Base-by-base conservation (phyloP, 306 rosid species). In the Cucurbita pepo region DNA sequence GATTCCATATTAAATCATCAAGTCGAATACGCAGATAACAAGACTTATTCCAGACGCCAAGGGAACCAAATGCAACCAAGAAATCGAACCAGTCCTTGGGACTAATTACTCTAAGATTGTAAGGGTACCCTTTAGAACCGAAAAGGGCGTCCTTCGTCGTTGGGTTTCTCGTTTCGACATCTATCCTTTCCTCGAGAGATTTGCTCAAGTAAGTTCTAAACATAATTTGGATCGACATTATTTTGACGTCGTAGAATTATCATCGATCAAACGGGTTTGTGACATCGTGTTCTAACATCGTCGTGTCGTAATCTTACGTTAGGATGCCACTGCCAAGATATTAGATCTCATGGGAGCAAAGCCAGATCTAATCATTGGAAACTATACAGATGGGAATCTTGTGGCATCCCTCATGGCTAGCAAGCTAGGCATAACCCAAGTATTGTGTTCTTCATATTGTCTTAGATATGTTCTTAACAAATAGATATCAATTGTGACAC, bases 81-180 rank as follows among this genome's bases (percentile, higher is more conserved):
- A 88, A 82, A 40, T 85, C 57, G 98, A 93, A 82, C 79, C 84
- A 36, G 81, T 93, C 72, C 72, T 62, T 56, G 98, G 89, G 43
- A 87, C 98, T 56, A 93, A 82, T 37, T 80, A 90, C 82, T 93
- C 96, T 13, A 80, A 83, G 69, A 93, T 93, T 72, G 83, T 93
- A 47, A 87, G 98, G 36, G 98, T 93, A 50, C 96, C 96, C 65
- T 93, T 93, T 34, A 74, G 69, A 57, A 88, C 96, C 43, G 80
- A 87, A 18, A 83, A 86, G 7, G 96, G 93, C 57, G 66, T 87
- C 69, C 74, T 90, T 14, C 82, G 69, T 6, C 86, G 71, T 51
- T 93, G 98, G 98, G 89, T 93, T 82, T 93, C 98, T 71, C 96
- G 98, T 60, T 93, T 93, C 71, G 96, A 93, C 73, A 65, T 90